Base-by-base conservation (phyloP, 2,329 filamentous ascomycete species). In the Xylaria sp. region DNA sequence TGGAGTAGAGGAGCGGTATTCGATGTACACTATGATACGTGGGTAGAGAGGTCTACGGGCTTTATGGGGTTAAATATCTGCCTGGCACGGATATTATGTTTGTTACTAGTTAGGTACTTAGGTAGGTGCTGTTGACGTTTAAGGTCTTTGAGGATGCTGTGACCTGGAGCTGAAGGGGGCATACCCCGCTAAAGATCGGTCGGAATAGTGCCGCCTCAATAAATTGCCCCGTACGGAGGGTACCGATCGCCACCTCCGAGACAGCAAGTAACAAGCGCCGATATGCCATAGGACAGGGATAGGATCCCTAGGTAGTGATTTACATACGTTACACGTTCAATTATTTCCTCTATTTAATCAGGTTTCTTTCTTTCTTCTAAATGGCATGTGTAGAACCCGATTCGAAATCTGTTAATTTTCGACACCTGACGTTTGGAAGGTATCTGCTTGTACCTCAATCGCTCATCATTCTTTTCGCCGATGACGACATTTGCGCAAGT, bases 401-500 rank as follows among this genome's bases (percentile, higher is more conserved):
- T 34, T 56, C 1, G 4, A 14, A 5, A 32, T 51, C 27, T 45
- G 2, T 34, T n/a, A 3, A 19, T 42, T 32, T 48, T n/a, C 17
- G 5, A 3, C 21, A 24, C 24, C 21, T 1, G 12, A 53, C 2
- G 12, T 34, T 51, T 4, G 12, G 12, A 11, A 30, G 48, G n/a
- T 12, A 17, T 1, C 12, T 34, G 7, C 30, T 56, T 39, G 36
- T 48, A 51, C 9, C 17, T 42, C 50, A 45, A 24, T 9, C 17
- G 14, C 50, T 63, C 63, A 61, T 47, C 64, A 50, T 64, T 27
- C 21, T 34, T 47, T 32, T 48, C 17, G 6, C 71, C 30, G 72
- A 86, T 86, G 84, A 80, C 84, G 67, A 81, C 84, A 48, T 86
- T 86, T 72, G 82, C 84, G 84, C 82, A 76, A 73, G 83, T 75